phyloP scores from a whole-genome alignment of 1,139 yeast species.

The Geotrichum histeridarum region DNA sequence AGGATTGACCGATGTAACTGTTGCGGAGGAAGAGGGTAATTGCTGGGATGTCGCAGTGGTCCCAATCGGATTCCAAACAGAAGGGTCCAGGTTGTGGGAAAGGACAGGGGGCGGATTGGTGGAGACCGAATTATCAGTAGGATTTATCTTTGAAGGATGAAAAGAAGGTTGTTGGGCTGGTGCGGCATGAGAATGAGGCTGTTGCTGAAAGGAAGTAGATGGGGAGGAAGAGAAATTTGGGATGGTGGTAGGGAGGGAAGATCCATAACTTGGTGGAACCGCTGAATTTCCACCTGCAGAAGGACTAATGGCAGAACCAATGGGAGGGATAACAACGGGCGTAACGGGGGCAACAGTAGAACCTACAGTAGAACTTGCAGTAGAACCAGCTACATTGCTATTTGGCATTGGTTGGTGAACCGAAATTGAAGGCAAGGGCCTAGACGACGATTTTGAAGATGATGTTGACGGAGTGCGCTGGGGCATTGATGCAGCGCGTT shows the following conservation, averaged over 20 bases:
- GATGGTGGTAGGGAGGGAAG: background rate
- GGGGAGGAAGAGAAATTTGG: background rate
- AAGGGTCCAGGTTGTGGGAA: background rate
- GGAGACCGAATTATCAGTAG: background rate
- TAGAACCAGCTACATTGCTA: background rate
- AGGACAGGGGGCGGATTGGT: background rate
- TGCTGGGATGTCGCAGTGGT: background rate
- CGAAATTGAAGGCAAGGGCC: background rate
- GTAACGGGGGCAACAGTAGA: no score
- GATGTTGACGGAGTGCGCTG: background rate
- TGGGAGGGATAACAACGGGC: no score
- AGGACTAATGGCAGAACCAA: background rate
- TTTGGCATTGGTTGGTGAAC: background rate
- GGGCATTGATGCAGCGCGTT: slow-evolving; percentile 3
- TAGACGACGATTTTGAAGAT: background rate
- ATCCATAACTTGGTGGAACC: background rate
- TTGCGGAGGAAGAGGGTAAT: slow-evolving; percentile 4
- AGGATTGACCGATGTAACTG: background rate
- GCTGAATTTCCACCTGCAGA: background rate
- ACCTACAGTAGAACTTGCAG: background rate
- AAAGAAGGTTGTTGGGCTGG: no score
- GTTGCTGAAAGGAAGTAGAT: slow-evolving; percentile 1
- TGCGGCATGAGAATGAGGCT: background rate
- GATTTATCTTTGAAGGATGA: no score
- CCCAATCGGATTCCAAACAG: background rate